Evolutionary conservation across 768 basidiomycete genomes (phyloP).

Genomic region (Megacollybia marginata): DNA sequence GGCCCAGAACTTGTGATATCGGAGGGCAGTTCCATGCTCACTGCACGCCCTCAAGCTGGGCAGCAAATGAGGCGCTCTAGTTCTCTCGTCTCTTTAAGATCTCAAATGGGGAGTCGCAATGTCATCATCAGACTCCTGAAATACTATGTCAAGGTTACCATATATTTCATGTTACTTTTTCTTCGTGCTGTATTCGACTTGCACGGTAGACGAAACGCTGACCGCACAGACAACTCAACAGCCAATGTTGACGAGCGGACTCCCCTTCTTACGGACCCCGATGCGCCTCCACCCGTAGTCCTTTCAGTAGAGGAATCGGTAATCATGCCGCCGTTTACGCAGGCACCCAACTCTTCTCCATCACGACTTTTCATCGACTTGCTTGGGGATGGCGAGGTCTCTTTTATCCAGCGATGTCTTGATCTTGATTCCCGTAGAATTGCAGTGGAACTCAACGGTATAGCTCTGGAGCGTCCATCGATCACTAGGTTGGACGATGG

Average conservation of each 20-base stretch:
- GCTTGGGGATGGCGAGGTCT: constrained; percentile 5
- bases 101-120: too few relatives aligned
- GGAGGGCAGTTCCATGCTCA: not conserved
- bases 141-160: not conserved
- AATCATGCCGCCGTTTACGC: not conserved
- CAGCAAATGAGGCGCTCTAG: not conserved
- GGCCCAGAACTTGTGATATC: not conserved
- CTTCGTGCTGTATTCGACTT: not conserved
- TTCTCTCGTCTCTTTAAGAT: too few relatives aligned
- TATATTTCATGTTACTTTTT: not conserved
- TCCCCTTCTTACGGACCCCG: not conserved
- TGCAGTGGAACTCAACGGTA: constrained; percentile 20
- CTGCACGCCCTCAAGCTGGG: not conserved
- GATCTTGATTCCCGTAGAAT: constrained; percentile 3
- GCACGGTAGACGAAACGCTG: too few relatives aligned
- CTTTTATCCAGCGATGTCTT: constrained; percentile 10
- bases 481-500: constrained; percentile 12
- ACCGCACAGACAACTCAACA: not conserved
- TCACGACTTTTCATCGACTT: constrained; percentile 10
- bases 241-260: constrained; percentile 1
- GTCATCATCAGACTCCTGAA: too few relatives aligned
- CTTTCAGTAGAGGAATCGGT: not conserved
- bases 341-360: not conserved
- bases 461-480: constrained; percentile 6
- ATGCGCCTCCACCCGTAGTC: not conserved